Evolutionary conservation across 1,139 yeast genomes (phyloP), one percentile per base, ranked within the genome.

Genomic region (Kodamaea ohmeri): DNA sequence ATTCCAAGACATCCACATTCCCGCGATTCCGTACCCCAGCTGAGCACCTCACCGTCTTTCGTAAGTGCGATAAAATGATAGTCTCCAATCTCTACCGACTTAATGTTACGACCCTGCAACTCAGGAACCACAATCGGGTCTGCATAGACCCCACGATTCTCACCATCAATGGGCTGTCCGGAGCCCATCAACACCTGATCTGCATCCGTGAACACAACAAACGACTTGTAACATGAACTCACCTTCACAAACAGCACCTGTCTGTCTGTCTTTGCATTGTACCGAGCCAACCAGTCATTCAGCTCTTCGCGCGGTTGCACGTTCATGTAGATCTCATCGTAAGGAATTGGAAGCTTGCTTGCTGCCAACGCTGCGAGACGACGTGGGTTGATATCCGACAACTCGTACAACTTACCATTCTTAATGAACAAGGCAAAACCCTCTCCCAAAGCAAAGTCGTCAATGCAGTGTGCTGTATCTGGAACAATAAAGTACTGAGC

Each of bases 1-100:
- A 83, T 51, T 0, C 95, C 95, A 24, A 85, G 58, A 50, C 87
- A 80, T 2, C 95, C 95, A 57, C 88, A 80, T 5, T 55, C 49
- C 27, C 65, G 62, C 11, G 82, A 70, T 50, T 85, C 92, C 3
- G 67, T 42, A 0, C 95, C 95, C 92, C 94, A 85, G 4, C 82
- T 63, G 37, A 73, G 65, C n/a, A 83, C 46, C 3, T 72, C 66
- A 0, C 95, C 95, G 11, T 70, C 66, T 33, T 67, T 65, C 1
- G 81, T 68, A 8, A 85, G 60, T 0, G 88, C 94, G 38, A 85
- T 53, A 34, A 61, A 70, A 54, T 86, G 95, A 51, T 83, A 81
- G 53, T 86, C 95, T 0, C 94, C 95, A 42, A 81, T 73, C 2
- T 78, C 80, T 1, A 85, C 60, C 4, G 80, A 71, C 2, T 78